Percentiles rank a stretch among this genome's conserved stretches.
These are phyloP conservation scores for Fusarium sp. DNA, from an alignment of 2,329 filamentous ascomycete species.

Conservation along the genomic window DNA sequence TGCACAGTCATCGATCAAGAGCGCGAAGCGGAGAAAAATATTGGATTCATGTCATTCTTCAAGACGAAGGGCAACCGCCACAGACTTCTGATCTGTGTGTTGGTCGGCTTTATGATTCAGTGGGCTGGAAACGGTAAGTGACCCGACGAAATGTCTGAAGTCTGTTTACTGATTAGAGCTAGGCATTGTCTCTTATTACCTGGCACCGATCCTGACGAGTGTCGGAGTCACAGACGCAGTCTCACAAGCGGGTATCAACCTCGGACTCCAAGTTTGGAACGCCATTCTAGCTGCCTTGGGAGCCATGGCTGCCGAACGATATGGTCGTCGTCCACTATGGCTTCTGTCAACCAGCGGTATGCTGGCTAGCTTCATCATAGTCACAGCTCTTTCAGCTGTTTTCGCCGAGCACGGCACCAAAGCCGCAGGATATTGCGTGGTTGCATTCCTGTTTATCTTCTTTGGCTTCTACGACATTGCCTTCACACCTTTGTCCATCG, in stretches of 20 bases:
- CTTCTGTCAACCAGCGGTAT: conserved; percentile 11
- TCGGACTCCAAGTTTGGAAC: conserved; percentile 22
- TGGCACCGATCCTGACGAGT: conserved; percentile 6
- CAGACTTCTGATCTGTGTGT: conserved; percentile 27
- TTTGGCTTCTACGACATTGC: conserved; percentile 30
- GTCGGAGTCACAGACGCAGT: conserved; percentile 13
- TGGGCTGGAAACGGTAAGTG: conserved; percentile 29
- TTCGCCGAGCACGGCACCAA: conserved; percentile 3
- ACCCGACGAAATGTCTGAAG: rapidly evolving
- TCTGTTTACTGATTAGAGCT: not conserved
- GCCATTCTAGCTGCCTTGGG: conserved; percentile 2
- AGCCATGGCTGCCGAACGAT: conserved; percentile 13
- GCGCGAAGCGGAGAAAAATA: conserved; percentile 44
- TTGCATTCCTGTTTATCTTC: conserved; percentile 20
- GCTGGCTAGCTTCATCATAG: conserved; percentile 12
- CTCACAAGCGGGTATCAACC: conserved; percentile 14
- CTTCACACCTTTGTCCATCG: conserved; percentile 2
- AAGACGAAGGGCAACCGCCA: conserved; percentile 44
- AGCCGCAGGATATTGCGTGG: conserved; percentile 5
- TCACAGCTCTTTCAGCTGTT: conserved; percentile 6
- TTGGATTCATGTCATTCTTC: conserved; percentile 52
- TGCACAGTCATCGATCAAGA: conserved; percentile 57
- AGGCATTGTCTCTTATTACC: conserved; percentile 26
- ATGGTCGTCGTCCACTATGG: conserved; percentile 14
- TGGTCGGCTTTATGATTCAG: conserved; percentile 30